A percentile compares a stretch with the other conserved stretches of the same genome.
phyloP scores from a whole-genome alignment of 805 yeast genomes.

The Torulaspora microellipsoides region DNA sequence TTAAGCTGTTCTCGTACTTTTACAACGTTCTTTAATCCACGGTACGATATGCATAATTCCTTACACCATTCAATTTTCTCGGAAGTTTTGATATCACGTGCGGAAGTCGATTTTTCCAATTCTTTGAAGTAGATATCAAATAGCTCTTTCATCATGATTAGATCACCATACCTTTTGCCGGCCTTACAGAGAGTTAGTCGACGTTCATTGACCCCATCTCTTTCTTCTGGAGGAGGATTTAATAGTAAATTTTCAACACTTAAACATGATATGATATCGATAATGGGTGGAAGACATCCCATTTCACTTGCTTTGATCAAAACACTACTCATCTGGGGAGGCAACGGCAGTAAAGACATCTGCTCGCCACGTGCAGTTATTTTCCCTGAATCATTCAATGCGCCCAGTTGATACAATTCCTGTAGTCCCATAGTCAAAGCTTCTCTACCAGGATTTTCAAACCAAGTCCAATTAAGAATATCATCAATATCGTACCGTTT shows the following conservation, averaged over 20 bases:
- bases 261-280: constrained; percentile 88
- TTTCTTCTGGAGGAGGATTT: constrained; percentile 70
- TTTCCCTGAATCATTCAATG: constrained; percentile 69
- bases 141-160: constrained; percentile 75
- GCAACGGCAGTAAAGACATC: constrained; percentile 85
- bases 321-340: constrained; percentile 90
- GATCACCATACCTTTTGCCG: constrained; percentile 77
- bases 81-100: constrained; percentile 39
- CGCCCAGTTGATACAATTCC: constrained; percentile 72
- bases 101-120: constrained; percentile 7
- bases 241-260: constrained; percentile 85
- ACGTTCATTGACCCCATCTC: constrained; percentile 80
- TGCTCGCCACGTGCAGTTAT: constrained; percentile 76
- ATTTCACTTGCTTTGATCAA: constrained; percentile 60
- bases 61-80: constrained; percentile 82
- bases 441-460: constrained; percentile 81
- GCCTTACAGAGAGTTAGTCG: constrained; percentile 64
- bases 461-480: constrained; percentile 84
- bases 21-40: constrained; percentile 74
- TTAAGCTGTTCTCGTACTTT: constrained; percentile 70
- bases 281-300: constrained; percentile 56
- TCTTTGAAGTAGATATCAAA: constrained; percentile 47
- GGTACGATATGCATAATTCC: constrained; percentile 65
- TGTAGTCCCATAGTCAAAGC: constrained; percentile 72
- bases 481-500: constrained; percentile 82